Evolutionary conservation across 2,329 filamentous ascomycete genomes (phyloP), one percentile per base, ranked within the genome.

Genomic region (Pyrenochaeta sp.): DNA sequence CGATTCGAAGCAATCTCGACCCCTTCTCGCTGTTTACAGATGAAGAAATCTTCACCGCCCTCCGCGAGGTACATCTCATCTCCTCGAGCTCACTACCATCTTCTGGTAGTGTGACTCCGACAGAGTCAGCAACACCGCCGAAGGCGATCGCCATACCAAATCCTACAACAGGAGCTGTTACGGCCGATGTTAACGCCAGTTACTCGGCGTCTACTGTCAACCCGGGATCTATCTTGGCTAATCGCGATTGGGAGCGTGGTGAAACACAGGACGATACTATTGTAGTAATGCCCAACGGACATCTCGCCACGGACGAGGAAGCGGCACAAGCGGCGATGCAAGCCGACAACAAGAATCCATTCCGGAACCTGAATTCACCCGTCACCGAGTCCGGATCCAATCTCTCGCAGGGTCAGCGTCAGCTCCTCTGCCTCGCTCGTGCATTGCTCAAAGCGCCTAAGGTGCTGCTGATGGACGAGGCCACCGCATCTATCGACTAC

Each of bases 381-480:
- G 88, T 99, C 26, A 84, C 89, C 1, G 94, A 97, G 68, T 96
- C 92, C 0, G 94, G 94, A 34, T 88, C 87, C 51, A 99, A 99
- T 64, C 81, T 99, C 8, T 97, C 93, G 0, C 94, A 99, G 72
- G 94, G 94, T 32, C 94, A 99, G 70, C 86, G 94, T 6, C 94
- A 99, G 72, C 86, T 99, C 7, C 79, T 99, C 42, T 99, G 94
- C 67, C 84, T 99, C 7, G 94, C 93, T 0, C 87, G 94, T 41
- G 94, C 94, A 0, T 84, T 99, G 57, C 86, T 99, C 52, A 96
- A 96, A 74, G 83, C 84, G 22, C 92, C 94, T 0, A 92, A 89
- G 54, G 91, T 99, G 2, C 79, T 99, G n/a, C 87, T 99, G 65
- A 97, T 99, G 94, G 94, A 99, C 72, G 94, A 99, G 77, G 94